These are phyloP conservation scores for Aethionema arabicum DNA, from an alignment of 345 rosid species.

Conservation along the genomic window DNA sequence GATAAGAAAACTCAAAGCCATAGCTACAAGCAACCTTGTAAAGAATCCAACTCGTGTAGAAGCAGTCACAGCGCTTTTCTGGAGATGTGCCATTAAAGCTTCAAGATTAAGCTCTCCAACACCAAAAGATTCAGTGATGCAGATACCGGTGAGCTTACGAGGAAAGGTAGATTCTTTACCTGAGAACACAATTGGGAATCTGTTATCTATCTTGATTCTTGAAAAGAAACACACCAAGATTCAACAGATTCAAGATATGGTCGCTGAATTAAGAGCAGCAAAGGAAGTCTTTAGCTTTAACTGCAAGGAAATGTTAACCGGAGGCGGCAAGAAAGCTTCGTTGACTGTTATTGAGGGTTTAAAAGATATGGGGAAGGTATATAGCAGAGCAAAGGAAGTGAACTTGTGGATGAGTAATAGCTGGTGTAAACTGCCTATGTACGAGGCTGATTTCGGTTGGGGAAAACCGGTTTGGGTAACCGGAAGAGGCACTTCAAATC, in stretches of 20 bases:
- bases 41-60: slow-evolving; percentile 40
- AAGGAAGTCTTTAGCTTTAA: slow-evolving; percentile 11
- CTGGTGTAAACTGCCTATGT: slow-evolving; percentile 42
- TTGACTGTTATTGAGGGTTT: slow-evolving; percentile 2
- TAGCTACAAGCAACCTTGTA: slow-evolving; percentile 33
- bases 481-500: slow-evolving; percentile 28
- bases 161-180: slow-evolving; percentile 25
- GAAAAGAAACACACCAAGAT: slow-evolving; percentile 25
- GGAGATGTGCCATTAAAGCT: slow-evolving; percentile 35
- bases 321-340: not conserved
- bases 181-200: slow-evolving; percentile 34
- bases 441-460: slow-evolving; percentile 60
- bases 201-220: slow-evolving; percentile 32
- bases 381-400: slow-evolving; percentile 25
- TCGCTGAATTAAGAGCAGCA: slow-evolving; percentile 22
- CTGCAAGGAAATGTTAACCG: slow-evolving; percentile 13
- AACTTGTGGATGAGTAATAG: slow-evolving; percentile 41
- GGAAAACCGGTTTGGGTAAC: slow-evolving; percentile 50
- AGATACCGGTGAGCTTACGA: slow-evolving; percentile 31
- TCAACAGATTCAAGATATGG: slow-evolving; percentile 27
- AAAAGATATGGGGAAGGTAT: slow-evolving; percentile 19
- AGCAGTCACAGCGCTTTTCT: slow-evolving; percentile 36
- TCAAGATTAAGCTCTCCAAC: slow-evolving; percentile 18
- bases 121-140: slow-evolving; percentile 23
- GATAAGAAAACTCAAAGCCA: slow-evolving; percentile 39